These are phyloP conservation scores for Mycena crocata DNA, from an alignment of 768 basidiomycete species.

Conservation along the genomic window DNA sequence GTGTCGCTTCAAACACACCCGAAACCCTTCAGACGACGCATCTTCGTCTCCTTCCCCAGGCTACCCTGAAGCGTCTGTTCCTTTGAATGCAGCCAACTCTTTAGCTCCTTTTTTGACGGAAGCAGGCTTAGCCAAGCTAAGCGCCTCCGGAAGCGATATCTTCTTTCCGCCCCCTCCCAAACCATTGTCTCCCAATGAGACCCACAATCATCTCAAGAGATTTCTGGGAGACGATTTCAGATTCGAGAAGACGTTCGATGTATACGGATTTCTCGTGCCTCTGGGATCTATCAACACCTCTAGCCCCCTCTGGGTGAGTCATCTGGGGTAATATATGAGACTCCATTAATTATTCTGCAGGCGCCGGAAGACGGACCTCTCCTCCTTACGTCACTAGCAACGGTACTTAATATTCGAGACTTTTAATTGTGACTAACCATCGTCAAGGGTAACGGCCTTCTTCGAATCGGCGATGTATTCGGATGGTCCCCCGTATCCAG, in stretches of 20 bases:
- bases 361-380: slow-evolving; percentile 58
- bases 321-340: neutral
- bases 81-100: slow-evolving; percentile 31
- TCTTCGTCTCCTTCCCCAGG: slow-evolving; percentile 15
- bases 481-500: slow-evolving; percentile 56
- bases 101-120: slow-evolving; percentile 59
- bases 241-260: slow-evolving; percentile 53
- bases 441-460: slow-evolving; percentile 60
- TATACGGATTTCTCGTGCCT: slow-evolving; percentile 58
- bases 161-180: slow-evolving; percentile 51
- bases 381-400: slow-evolving; percentile 6
- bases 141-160: slow-evolving; percentile 54
- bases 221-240: slow-evolving; percentile 57
- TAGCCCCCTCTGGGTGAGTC: slow-evolving; percentile 56
- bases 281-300: slow-evolving; percentile 52
- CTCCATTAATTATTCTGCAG: slow-evolving; percentile 37
- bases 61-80: neutral
- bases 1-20: slow-evolving; percentile 57
- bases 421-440: slow-evolving; percentile 3
- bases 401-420: slow-evolving; percentile 11
- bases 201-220: slow-evolving; percentile 56
- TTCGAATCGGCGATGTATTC: slow-evolving; percentile 62
- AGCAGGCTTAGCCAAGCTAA: slow-evolving; percentile 57
- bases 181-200: slow-evolving; percentile 56
- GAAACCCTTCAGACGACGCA: slow-evolving; percentile 20